Evolutionary conservation across 352 stramenopile genomes (phyloP), one percentile per base, ranked within the genome.

Genomic region (Phytophthora quininea): DNA sequence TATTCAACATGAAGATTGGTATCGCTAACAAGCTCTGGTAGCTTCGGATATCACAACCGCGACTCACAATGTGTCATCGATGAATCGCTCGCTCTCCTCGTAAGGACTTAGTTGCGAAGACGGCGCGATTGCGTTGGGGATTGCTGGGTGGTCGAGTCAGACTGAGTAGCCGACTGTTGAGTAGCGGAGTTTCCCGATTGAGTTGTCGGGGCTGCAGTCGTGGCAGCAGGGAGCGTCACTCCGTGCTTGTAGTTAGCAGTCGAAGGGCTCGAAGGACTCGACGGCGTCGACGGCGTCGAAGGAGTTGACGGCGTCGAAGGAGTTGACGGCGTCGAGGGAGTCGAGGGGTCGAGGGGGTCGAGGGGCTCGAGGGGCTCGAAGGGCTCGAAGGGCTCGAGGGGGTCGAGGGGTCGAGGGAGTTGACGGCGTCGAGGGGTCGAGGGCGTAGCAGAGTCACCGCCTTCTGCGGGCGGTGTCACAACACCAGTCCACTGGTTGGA

Each of bases 401-500:
- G 19, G 19, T 24, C 19, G 19, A 1, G 53, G 51, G 19, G 59
- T 59, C 5, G 47, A 33, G 32, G 64, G 57, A 12, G 63, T 7
- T 46, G 12, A 12, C 38, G 53, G 54, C 15, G 54, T 33, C 27
- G 33, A 31, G 1, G 62, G 40, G 15, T 31, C 35, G 35, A 45
- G 48, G 11, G 56, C 33, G 33, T 32, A 63, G 27, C 51, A 11
- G 50, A 66, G 24, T 54, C 58, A 8, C 58, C 58, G 27, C 24
- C 35, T 51, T 65, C 55, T 42, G 52, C 33, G 29, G 60, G 56
- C 10, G 60, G 56, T 27, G 55, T 70, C 45, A 67, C 58, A 15
- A 54, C 58, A 14, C 59, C 58, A 38, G 52, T 60, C 58, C 53
- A 68, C 29, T 69, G 65, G 47, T 58, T 69, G 1, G 51, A 55